Percentiles rank a stretch among this genome's conserved stretches.
phyloP scores from a whole-genome alignment of 1,284 basidiomycete genomes.

The Cryptococcus sp. region DNA sequence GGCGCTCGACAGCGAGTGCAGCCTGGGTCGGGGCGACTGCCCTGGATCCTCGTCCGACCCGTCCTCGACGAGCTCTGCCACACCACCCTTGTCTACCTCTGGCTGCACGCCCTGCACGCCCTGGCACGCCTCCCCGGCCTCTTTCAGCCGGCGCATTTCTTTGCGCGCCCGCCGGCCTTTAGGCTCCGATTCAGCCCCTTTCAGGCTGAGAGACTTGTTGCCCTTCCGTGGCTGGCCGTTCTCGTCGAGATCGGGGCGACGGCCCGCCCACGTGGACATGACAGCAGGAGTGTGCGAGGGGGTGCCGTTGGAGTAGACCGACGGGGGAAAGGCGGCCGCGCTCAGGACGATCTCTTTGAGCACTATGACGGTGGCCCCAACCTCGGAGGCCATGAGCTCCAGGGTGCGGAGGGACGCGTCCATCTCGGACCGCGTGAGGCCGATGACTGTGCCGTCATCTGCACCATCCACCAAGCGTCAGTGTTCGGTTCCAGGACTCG shows the following conservation, averaged over 20 bases:
- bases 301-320: neutral
- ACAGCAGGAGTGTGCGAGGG: neutral
- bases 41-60: neutral
- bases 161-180: neutral
- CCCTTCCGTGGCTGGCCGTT: constrained; percentile 27
- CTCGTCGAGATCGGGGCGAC: constrained; percentile 33
- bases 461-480: constrained; percentile 49
- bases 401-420: constrained; percentile 76
- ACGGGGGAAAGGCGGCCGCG: neutral
- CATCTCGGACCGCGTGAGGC: constrained; percentile 69
- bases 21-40: neutral
- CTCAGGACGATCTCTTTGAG: constrained; percentile 68
- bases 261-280: constrained; percentile 10
- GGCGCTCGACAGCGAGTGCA: neutral
- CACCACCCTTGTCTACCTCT: too few species aligned
- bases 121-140: neutral
- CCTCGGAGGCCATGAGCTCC: constrained; percentile 85
- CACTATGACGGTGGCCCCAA: constrained; percentile 82
- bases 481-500: too few species aligned
- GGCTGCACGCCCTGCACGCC: too few species aligned
- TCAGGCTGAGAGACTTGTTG: constrained; percentile 2
- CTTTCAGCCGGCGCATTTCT: neutral
- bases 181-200: neutral
- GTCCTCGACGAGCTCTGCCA: neutral
- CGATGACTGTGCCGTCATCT: constrained; percentile 80